phyloP scores from a whole-genome alignment of 129 eudicot genomes.

The Glebionis coronaria region DNA sequence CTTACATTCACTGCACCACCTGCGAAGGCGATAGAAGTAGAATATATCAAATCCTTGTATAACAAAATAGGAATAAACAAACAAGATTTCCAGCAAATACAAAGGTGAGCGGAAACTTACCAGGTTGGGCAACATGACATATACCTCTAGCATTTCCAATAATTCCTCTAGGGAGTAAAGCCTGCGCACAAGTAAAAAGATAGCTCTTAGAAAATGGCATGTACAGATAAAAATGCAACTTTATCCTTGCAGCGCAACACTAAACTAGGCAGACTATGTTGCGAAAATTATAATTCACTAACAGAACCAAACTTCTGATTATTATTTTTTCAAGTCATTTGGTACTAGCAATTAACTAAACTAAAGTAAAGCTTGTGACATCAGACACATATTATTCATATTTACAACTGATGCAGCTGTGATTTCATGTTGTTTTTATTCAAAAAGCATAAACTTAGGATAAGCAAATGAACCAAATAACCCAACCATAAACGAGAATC shows the following conservation, averaged over 20 bases:
- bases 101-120: constrained; percentile 29
- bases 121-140: constrained; percentile 37
- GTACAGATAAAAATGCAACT: constrained; percentile 2
- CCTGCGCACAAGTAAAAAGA: constrained; percentile 30
- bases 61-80: not conserved
- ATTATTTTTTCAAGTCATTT: no score
- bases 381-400: no score
- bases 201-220: not conserved
- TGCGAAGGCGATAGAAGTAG: constrained; percentile 17
- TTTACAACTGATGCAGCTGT: no score
- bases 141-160: constrained; percentile 31
- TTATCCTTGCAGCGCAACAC: not conserved
- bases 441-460: no score
- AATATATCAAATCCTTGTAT: not conserved
- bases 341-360: no score
- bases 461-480: no score
- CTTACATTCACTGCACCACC: constrained; percentile 38
- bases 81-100: not conserved
- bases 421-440: no score
- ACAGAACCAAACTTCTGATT: no score
- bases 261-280: not conserved
- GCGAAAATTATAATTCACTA: no score
- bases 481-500: no score
- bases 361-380: no score
- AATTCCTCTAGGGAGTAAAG: constrained; percentile 26